Evolutionary conservation across 2,329 filamentous ascomycete species (phyloP).

Genomic region (Clonostachys byssicola): DNA sequence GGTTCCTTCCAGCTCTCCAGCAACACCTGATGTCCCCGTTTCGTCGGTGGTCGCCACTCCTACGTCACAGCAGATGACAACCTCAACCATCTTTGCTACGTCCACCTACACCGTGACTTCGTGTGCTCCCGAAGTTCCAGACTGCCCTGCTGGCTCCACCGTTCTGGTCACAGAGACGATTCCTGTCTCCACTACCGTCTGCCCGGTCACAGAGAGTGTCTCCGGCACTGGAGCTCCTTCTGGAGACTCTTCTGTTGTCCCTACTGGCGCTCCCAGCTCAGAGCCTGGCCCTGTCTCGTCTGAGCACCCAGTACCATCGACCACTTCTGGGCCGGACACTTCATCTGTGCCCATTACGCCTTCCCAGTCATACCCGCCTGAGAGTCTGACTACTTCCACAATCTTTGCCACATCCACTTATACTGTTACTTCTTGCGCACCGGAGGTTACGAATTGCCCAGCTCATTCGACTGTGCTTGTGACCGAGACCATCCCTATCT

Average conservation of each 20-base stretch:
- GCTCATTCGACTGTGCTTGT: not conserved
- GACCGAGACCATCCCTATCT: conserved; percentile 8
- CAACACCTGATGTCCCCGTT: not conserved
- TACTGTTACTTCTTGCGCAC: not conserved
- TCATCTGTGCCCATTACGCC: too few species aligned
- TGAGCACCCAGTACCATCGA: too few species aligned
- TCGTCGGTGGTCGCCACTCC: not conserved
- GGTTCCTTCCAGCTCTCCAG: not conserved
- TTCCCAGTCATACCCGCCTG: too few species aligned
- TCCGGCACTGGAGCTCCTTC: not conserved
- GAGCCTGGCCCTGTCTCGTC: too few species aligned
- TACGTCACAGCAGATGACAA: not conserved
- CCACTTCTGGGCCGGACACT: too few species aligned
- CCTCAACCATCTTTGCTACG: conserved; percentile 45
- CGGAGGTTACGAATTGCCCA: not conserved
- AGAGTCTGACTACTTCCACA: not conserved
- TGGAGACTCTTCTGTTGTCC: not conserved
- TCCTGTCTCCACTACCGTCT: conserved; percentile 23
- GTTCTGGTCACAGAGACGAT: conserved; percentile 10
- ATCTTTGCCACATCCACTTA: not conserved
- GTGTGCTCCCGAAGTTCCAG: conserved; percentile 50
- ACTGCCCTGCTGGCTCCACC: conserved; percentile 40
- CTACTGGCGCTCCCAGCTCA: too few species aligned
- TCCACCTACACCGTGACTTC: conserved; percentile 52
- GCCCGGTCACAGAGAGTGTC: conserved; percentile 18